Evolutionary conservation across 1,284 basidiomycete genomes (phyloP), one percentile per base, ranked within the genome.

Genomic region (Puccinia horiana): DNA sequence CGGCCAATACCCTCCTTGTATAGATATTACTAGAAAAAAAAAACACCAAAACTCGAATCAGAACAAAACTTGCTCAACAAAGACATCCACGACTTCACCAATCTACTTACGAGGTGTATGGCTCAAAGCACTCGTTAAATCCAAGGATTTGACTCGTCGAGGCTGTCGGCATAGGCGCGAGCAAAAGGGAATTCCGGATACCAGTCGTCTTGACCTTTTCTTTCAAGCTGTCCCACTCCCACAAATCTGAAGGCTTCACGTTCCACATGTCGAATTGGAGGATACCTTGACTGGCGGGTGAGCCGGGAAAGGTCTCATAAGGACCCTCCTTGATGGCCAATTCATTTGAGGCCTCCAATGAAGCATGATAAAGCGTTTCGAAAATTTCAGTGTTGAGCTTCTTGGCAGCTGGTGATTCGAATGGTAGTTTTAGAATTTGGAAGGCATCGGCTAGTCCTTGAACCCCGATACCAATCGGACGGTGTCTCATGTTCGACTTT

Each of bases 141-240:
- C 97, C 97, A 76, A 99, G 90, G 85, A 99, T 99, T 89, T 99
- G 97, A 88, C 94, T 96, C 9, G 97, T 99, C 49, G 95, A 98
- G 0, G 97, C 97, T 35, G 97, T 99, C 0, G 97, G 97, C 97
- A 99, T 99, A 23, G 96, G 97, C 0, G 97, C 93, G 83, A 95
- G 89, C 14, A 99, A 90, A n/a, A 99, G 90, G 80, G 96, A 98
- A 89, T 99, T 99, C 84, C 96, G 89, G 74, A 99, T 88, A 83
- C 97, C 97, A 86, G 91, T 91, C 86, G 90, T 88, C n/a, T 92
- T 92, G 83, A 99, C 93, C 88, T 94, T 93, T 85, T 91, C 92
- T 89, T 96, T 98, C 86, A 99, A 89, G 81, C 89, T 88, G 1
- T 90, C 88, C 97, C 97, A 99, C 87, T 99, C 95, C 97, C 97